Conservation (phyloP, 495 filamentous ascomycete species). For the Eremomyces bilateralis region DNA sequence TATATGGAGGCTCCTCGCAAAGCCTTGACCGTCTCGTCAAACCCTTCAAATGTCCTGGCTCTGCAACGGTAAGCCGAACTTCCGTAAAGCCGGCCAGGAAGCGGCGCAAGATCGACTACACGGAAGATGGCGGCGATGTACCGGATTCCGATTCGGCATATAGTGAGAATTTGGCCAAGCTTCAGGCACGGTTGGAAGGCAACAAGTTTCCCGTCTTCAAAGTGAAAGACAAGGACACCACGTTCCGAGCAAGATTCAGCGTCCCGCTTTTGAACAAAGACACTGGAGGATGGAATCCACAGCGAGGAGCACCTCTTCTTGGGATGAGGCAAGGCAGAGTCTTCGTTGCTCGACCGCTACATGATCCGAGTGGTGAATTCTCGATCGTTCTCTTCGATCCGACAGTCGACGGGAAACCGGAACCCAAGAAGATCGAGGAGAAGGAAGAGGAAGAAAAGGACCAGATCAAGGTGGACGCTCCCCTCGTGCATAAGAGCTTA, state of each 20-base stretch:
- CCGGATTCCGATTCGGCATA: constrained; percentile 61
- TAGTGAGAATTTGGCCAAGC: constrained; percentile 71
- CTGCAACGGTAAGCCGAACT: constrained; percentile 43
- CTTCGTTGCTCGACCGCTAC: constrained; percentile 76
- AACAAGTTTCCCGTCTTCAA: constrained; percentile 85
- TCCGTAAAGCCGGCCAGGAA: constrained; percentile 74
- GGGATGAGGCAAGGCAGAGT: constrained; percentile 65
- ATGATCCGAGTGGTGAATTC: constrained; percentile 91
- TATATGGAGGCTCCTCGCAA: constrained; percentile 23
- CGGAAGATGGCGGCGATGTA: constrained; percentile 49
- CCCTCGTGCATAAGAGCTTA: constrained; percentile 76
- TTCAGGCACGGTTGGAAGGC: constrained; percentile 66
- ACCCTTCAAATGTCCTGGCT: constrained; percentile 87
- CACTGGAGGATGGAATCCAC: constrained; percentile 44
- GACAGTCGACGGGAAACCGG: constrained; percentile 68
- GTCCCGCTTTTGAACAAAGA: constrained; percentile 76
- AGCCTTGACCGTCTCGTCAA: constrained; percentile 51
- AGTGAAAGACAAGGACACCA: constrained; percentile 62
- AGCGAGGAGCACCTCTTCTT: constrained; percentile 61
- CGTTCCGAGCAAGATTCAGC: constrained; percentile 64
- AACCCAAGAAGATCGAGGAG: constrained; percentile 26
- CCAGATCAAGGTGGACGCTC: constrained; percentile 49
- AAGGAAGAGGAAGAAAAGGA: constrained; percentile 26
- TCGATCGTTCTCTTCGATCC: constrained; percentile 93
- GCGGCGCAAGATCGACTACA: constrained; percentile 73